A percentile compares a stretch with the other conserved stretches of the same genome.
Evolutionary conservation across 2,329 filamentous ascomycete species (phyloP).

Genomic region (Aspergillus costaricaensis): DNA sequence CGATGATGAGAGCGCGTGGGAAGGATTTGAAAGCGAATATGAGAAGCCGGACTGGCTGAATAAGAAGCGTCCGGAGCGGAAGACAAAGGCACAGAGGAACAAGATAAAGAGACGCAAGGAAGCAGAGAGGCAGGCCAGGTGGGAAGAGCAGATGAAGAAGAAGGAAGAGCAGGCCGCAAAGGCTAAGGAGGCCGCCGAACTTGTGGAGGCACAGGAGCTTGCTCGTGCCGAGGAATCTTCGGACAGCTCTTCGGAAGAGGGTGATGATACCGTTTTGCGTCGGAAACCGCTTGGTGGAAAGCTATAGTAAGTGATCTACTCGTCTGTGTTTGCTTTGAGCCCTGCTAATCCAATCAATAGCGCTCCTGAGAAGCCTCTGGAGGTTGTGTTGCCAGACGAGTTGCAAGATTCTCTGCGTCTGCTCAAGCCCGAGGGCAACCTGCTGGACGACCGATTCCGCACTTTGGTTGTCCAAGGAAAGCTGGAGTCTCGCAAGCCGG

Average conservation of each 20-base stretch:
- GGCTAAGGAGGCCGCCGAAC: slow-evolving; percentile 66
- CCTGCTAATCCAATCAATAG: slow-evolving; percentile 30
- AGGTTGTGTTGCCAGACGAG: slow-evolving; percentile 81
- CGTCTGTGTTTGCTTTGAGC: neutral
- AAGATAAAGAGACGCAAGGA: slow-evolving; percentile 86
- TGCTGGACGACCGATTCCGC: slow-evolving; percentile 87
- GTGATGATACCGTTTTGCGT: slow-evolving; percentile 65
- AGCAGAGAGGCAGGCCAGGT: slow-evolving; percentile 73
- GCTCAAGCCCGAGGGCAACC: slow-evolving; percentile 92
- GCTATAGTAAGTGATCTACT: slow-evolving; percentile 41
- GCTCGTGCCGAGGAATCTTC: slow-evolving; percentile 44
- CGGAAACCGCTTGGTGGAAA: slow-evolving; percentile 72
- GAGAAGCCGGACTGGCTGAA: slow-evolving; percentile 67
- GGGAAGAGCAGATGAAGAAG: slow-evolving; percentile 73
- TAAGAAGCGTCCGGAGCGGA: slow-evolving; percentile 77
- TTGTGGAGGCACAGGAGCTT: slow-evolving; percentile 52
- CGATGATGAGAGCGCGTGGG: slow-evolving; percentile 91
- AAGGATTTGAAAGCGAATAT: slow-evolving; percentile 79
- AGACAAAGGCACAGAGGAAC: slow-evolving; percentile 84
- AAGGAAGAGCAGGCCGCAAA: slow-evolving; percentile 70
- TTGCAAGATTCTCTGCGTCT: slow-evolving; percentile 77
- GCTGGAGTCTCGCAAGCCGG: slow-evolving; percentile 76
- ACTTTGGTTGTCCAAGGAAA: slow-evolving; percentile 87
- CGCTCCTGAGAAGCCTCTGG: slow-evolving; percentile 72
- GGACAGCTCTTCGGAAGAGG: slow-evolving; percentile 50